These are phyloP conservation scores for Catenaria anguillulae DNA, from an alignment of 371 early-diverging fungal genomes.

Conservation along the genomic window DNA sequence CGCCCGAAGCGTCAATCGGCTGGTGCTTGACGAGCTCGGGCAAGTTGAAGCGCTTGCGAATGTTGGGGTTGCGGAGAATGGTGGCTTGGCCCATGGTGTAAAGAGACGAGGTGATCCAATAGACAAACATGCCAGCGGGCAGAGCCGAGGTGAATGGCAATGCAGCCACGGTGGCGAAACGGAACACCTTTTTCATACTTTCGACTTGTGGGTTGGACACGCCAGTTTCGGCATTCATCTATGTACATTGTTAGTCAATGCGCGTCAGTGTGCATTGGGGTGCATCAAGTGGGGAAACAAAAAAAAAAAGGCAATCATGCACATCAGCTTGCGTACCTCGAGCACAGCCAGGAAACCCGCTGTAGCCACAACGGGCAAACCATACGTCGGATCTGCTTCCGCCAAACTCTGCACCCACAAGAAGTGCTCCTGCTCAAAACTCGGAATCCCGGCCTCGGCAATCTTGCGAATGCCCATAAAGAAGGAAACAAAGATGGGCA, in stretches of 20 bases:
- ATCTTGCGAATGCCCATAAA: constrained; percentile 72
- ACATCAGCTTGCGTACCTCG: constrained; percentile 44
- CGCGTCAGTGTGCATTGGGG: constrained; percentile 22
- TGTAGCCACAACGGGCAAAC: constrained; percentile 61
- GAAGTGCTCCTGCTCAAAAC: constrained; percentile 57
- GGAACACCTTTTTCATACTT: constrained; percentile 52
- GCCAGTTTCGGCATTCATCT: background rate
- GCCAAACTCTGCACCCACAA: constrained; percentile 74
- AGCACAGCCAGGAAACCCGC: constrained; percentile 55
- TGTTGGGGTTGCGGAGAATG: constrained; percentile 36
- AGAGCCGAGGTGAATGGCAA: constrained; percentile 53
- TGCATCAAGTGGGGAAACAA: constrained; percentile 15
- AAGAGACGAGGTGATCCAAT: constrained; percentile 65
- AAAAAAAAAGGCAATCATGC: constrained; percentile 34
- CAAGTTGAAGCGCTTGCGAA: constrained; percentile 36
- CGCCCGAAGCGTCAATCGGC: background rate
- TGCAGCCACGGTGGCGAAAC: constrained; percentile 42
- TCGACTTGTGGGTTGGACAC: constrained; percentile 8
- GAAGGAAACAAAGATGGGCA: constrained; percentile 78
- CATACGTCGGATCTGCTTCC: constrained; percentile 60
- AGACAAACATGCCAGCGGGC: constrained; percentile 67
- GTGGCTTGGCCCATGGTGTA: constrained; percentile 55
- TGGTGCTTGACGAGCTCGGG: constrained; percentile 31
- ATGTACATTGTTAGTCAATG: no score
- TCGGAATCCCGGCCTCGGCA: constrained; percentile 69